Conservation (phyloP, 179 eudicot species). For the Monotropa hypopitys region DNA sequence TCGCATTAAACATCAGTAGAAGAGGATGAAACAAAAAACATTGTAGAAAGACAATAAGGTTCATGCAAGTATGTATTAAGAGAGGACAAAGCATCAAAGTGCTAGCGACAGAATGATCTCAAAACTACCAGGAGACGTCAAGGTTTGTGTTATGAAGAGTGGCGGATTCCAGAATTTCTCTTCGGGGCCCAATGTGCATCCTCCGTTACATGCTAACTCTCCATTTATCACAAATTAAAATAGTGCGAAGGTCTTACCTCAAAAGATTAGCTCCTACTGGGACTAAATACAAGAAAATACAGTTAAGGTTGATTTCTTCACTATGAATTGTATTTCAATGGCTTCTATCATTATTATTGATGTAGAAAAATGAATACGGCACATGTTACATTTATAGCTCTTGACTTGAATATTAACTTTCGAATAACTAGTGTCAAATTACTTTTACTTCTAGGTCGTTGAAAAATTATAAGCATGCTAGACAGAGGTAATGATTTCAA, state of each 20-base stretch:
- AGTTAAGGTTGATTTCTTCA: neutral
- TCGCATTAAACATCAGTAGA: slow-evolving; percentile 5
- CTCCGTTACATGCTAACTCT: too few species aligned
- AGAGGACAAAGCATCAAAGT: neutral
- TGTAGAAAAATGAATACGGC: neutral
- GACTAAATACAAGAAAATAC: neutral
- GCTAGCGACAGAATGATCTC: neutral
- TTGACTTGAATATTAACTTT: neutral
- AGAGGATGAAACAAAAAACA: neutral
- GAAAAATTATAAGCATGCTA: neutral
- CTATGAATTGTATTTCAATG: neutral
- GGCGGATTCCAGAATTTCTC: neutral
- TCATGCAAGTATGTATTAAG: neutral
- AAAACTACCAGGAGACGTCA: neutral
- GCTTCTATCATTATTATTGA: neutral
- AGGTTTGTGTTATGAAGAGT: neutral
- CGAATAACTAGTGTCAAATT: neutral
- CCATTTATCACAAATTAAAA: too few species aligned
- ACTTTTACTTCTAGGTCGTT: neutral
- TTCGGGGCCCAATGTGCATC: neutral
- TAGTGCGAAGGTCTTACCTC: neutral
- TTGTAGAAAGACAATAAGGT: neutral
- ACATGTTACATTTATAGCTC: neutral
- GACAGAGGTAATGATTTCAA: neutral
- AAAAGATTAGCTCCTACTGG: neutral